These are phyloP conservation scores for Coemansia asiatica DNA, from an alignment of 192 early-diverging fungal genomes.

Conservation along the genomic window DNA sequence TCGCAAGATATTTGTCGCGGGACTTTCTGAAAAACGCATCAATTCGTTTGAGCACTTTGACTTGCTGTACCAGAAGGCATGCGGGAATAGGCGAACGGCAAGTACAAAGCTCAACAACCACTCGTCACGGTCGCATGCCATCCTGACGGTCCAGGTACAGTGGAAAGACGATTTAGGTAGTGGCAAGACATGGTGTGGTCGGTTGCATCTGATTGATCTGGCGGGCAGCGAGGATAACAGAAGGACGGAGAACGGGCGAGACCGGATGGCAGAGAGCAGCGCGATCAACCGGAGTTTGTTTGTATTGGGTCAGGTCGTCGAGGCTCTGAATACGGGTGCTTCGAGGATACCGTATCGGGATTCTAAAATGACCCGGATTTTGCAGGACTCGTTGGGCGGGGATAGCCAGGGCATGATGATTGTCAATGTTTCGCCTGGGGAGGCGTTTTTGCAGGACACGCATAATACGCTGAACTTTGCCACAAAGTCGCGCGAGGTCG, in stretches of 20 bases:
- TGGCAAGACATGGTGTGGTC: slow-evolving; percentile 48
- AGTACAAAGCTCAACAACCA: slow-evolving; percentile 66
- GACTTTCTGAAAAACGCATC: slow-evolving; percentile 58
- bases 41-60: slow-evolving; percentile 58
- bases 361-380: slow-evolving; percentile 68
- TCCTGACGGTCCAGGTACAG: slow-evolving; percentile 58
- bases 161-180: slow-evolving; percentile 37
- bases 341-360: slow-evolving; percentile 62
- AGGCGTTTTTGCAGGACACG: slow-evolving; percentile 54
- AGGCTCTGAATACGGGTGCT: slow-evolving; percentile 60
- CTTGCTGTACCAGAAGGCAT: slow-evolving; percentile 42
- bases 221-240: slow-evolving; percentile 70
- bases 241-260: slow-evolving; percentile 60
- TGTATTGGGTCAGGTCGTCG: slow-evolving; percentile 66
- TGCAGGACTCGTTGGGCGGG: slow-evolving; percentile 68
- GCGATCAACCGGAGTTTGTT: slow-evolving; percentile 69
- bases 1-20: slow-evolving; percentile 59
- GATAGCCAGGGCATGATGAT: slow-evolving; percentile 65
- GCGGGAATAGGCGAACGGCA: slow-evolving; percentile 61
- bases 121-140: slow-evolving; percentile 65
- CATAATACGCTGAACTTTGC: slow-evolving; percentile 69
- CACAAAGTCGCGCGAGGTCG: slow-evolving; percentile 60
- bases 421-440: slow-evolving; percentile 63
- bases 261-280: slow-evolving; percentile 63
- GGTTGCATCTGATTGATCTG: slow-evolving; percentile 65